Evolutionary conservation across 257 asterid species (phyloP), one percentile per base, ranked within the genome.

Genomic region (Paulownia fortunei): DNA sequence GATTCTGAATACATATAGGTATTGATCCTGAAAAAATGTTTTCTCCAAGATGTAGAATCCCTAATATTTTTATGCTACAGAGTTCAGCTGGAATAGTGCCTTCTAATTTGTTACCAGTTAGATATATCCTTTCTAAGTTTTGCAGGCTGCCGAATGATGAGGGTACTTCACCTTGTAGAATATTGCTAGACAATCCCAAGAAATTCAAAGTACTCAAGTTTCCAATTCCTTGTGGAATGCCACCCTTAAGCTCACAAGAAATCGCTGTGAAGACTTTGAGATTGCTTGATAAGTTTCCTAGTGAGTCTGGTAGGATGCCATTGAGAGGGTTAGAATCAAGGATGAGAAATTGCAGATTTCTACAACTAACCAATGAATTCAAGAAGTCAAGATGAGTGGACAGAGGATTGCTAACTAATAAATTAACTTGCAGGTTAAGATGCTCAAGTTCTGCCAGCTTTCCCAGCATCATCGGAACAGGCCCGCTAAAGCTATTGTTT

Each of bases 401-500:
- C 32, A 49, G 12, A n/a, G 88, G 88, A 21, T 66, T 66, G 66
- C 47, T 79, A 8, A 6, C 69, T 72, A 86, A 52, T 37, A 47
- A 56, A 59, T 86, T 86, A 32, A 37, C 2, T 63, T 83, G 79
- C 42, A 83, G 78, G 39, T 55, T 79, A 6, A 86, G 86, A 63
- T 56, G 27, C 42, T 27, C 60, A 46, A 86, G 90, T 8, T 79
- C 0, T 19, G 52, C 66, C 68, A 84, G 76, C 23, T 86, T 84
- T 15, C 86, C 88, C 0, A 86, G 80, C 89, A 81, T 81, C 83
- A 69, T 52, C 1, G 85, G 88, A 10, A 81, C 47, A 1, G 73
- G 80, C 26, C 90, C 88, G n/a, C 56, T 72, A 39, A 86, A 86
- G 76, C 84, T 83, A 18, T 84, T 81, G 74, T 86, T 76, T 16